These are phyloP conservation scores for Phaeosphaeriaceae sp. DNA, from an alignment of 2,329 filamentous ascomycete species.

Conservation along the genomic window DNA sequence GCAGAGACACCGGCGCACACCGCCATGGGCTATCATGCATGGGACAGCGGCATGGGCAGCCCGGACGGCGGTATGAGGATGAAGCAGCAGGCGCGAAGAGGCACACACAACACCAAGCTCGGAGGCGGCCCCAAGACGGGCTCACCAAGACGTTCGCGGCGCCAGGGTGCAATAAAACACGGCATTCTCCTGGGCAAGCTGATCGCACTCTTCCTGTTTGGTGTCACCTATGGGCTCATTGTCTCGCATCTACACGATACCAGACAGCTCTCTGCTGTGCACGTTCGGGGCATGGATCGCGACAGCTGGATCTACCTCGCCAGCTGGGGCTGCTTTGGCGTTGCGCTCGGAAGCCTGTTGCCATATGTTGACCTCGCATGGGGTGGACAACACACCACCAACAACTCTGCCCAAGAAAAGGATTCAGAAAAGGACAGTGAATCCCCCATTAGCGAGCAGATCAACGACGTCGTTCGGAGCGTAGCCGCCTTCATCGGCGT, in stretches of 20 bases:
- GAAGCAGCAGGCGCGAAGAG: conserved; percentile 23
- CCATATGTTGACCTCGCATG: conserved; percentile 84
- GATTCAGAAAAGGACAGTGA: conserved; percentile 39
- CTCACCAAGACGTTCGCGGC: conserved; percentile 12
- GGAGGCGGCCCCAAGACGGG: conserved; percentile 8
- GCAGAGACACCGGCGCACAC: conserved; percentile 67
- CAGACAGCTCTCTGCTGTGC: conserved; percentile 67
- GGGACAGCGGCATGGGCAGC: conserved; percentile 32
- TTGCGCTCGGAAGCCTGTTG: conserved; percentile 77
- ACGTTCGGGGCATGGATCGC: conserved; percentile 62
- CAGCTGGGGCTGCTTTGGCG: conserved; percentile 82
- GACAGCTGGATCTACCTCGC: conserved; percentile 70
- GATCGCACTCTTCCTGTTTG: conserved; percentile 75
- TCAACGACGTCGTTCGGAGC: conserved; percentile 74
- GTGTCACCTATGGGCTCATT: conserved; percentile 81
- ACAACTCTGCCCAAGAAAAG: conserved; percentile 15
- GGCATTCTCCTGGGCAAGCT: conserved; percentile 65
- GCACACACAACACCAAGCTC: conserved; percentile 4
- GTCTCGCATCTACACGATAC: conserved; percentile 80
- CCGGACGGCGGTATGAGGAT: conserved; percentile 35
- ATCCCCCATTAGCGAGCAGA: conserved; percentile 64
- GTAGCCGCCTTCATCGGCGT: conserved; percentile 76
- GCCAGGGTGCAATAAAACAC: conserved; percentile 44
- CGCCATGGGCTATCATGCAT: conserved; percentile 20
- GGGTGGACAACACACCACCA: conserved; percentile 57